Evolutionary conservation across 257 asterid genomes (phyloP), one percentile per base, ranked within the genome.

Genomic region (Nicotiana otophora): DNA sequence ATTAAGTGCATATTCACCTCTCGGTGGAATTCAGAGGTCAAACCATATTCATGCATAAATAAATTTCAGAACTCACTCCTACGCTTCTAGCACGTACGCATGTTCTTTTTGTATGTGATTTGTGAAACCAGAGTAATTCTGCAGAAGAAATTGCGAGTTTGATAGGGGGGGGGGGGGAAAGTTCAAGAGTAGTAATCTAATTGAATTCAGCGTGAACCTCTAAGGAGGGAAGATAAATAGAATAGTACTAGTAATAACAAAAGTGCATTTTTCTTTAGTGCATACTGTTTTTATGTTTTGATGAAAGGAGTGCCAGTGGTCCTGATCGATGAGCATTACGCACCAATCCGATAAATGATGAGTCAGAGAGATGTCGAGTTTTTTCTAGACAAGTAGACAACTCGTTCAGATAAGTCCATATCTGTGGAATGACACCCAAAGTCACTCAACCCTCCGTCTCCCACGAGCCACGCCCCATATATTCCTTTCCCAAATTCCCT

Each of bases 311-410:
- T 61, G 51, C 12, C 51, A 66, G 15, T 31, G 54, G 63, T 84
- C 69, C 82, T 31, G 17, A 42, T 42, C 51, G 51, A 42, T 42
- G 51, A 17, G 4, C 64, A 7, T 33, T 36, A 17, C 26, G 54
- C 19, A 61, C 78, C 72, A 28, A 86, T 83, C 77, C 33, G 60
- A 81, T 58, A 62, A 64, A 28, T 30, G 58, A 14, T 1, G 42
- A 17, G 84, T 81, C 82, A 83, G 89, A 86, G 57, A 33, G 63
- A 75, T 89, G 91, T 84, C 82, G 53, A 48, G 81, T 83, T 74
- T 83, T 82, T 83, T 80, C 81, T 78, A 79, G 93, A 89, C 93
- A 92, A 86, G 30, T 28, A 88, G 92, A 92, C 94, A 90, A 61
- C 19, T 75, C 63, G 80, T 86, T 85, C 88, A 81, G 88, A 83